A percentile compares a stretch with the other conserved stretches of the same genome.
These are phyloP conservation scores for Penicillium sp. DNA, from an alignment of 2,329 filamentous ascomycete species.

Conservation along the genomic window DNA sequence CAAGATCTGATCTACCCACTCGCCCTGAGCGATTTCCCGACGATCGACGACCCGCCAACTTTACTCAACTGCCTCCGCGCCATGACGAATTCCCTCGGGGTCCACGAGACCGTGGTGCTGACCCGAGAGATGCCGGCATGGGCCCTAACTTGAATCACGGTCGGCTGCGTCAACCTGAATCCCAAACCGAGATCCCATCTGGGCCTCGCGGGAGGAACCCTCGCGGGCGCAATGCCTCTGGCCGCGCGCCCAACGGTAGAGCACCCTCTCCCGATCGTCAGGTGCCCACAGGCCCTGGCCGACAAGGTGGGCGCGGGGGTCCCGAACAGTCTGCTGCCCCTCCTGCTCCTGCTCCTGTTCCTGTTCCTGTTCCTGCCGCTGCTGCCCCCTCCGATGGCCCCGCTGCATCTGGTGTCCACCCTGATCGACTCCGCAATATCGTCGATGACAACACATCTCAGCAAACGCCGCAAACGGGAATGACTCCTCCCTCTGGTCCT, in stretches of 20 bases:
- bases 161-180: slow-evolving; percentile 42
- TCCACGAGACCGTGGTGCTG: slow-evolving; percentile 45
- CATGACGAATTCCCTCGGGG: slow-evolving; percentile 51
- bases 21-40: slow-evolving; percentile 38
- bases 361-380: no score
- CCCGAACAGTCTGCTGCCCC: slow-evolving; percentile 31
- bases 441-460: slow-evolving; percentile 31
- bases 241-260: slow-evolving; percentile 22
- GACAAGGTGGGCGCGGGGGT: slow-evolving; percentile 34
- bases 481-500: slow-evolving; percentile 40
- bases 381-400: slow-evolving; percentile 24
- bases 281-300: slow-evolving; percentile 43
- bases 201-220: slow-evolving; percentile 47
- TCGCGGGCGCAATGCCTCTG: slow-evolving; percentile 26
- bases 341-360: slow-evolving; percentile 28
- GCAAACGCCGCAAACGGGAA: slow-evolving; percentile 24
- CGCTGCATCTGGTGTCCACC: slow-evolving; percentile 49
- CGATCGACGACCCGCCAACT: slow-evolving; percentile 32
- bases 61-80: slow-evolving; percentile 25
- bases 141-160: slow-evolving; percentile 46
- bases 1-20: slow-evolving; percentile 28
- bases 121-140: slow-evolving; percentile 37
- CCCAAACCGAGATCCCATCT: slow-evolving; percentile 47
- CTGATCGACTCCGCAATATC: slow-evolving; percentile 48
- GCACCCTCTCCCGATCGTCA: slow-evolving; percentile 35